These are phyloP conservation scores for Eleusine indica DNA, from an alignment of 176 grass and related monocot genomes.

Conservation along the genomic window DNA sequence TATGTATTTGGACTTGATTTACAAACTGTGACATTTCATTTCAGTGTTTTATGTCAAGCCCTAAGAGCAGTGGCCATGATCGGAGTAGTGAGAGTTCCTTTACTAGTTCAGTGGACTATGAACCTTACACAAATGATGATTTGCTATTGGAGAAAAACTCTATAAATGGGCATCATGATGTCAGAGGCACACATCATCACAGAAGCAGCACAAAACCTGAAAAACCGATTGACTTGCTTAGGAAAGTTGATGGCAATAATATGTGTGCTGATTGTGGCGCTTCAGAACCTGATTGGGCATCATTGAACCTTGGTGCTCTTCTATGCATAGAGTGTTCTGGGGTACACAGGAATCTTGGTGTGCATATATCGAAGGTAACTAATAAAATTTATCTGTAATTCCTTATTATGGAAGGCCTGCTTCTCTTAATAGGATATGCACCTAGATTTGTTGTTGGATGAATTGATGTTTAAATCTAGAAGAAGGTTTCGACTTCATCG, in stretches of 20 bases:
- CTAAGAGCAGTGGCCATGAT: constrained; percentile 64
- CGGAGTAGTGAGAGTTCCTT: constrained; percentile 79
- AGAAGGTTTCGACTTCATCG: constrained; percentile 1
- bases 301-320: constrained; percentile 91
- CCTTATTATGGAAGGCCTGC: not conserved
- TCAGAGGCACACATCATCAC: constrained; percentile 68
- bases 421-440: constrained; percentile 12
- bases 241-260: constrained; percentile 79
- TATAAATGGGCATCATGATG: constrained; percentile 74
- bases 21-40: constrained; percentile 36
- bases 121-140: constrained; percentile 63
- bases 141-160: constrained; percentile 60
- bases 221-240: constrained; percentile 90
- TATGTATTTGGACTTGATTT: constrained; percentile 47
- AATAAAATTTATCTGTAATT: constrained; percentile 29
- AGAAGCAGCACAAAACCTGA: constrained; percentile 67
- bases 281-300: constrained; percentile 95
- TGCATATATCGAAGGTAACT: constrained; percentile 98
- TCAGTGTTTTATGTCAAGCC: constrained; percentile 72
- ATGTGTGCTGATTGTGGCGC: constrained; percentile 89
- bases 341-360: constrained; percentile 95
- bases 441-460: constrained; percentile 23
- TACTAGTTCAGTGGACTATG: constrained; percentile 77
- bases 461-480: constrained; percentile 22
- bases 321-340: constrained; percentile 99